phyloP scores from a whole-genome alignment of 371 early-diverging fungal species.

The Mucor saturninus region DNA sequence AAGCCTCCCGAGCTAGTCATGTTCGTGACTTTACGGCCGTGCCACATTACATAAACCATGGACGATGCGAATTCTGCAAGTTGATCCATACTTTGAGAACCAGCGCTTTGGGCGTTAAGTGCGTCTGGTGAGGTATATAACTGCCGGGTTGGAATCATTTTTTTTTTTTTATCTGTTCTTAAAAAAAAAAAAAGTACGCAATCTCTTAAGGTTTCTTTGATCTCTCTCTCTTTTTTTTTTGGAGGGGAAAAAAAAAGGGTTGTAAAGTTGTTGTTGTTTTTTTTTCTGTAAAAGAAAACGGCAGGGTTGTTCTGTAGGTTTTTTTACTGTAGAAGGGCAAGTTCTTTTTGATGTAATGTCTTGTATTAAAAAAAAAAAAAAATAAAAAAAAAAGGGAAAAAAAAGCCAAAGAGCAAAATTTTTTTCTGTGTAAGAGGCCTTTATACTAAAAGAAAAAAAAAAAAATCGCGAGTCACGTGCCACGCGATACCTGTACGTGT shows the following conservation, averaged over 20 bases:
- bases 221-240: too few species aligned
- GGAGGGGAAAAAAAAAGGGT: not conserved
- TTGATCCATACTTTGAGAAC: constrained; percentile 28
- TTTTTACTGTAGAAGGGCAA: too few species aligned
- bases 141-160: constrained; percentile 16
- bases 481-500: too few species aligned
- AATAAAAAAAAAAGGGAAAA: constrained; percentile 1
- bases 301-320: too few species aligned
- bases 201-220: too few species aligned
- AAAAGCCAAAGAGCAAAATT: not conserved
- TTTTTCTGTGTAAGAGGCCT: too few species aligned
- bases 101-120: constrained; percentile 5
- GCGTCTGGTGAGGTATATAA: constrained; percentile 10
- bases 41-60: constrained; percentile 71
- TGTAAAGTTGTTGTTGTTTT: too few species aligned
- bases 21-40: constrained; percentile 16
- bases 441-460: too few species aligned
- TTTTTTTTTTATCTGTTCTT: too few species aligned
- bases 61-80: constrained; percentile 66
- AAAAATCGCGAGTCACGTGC: too few species aligned
- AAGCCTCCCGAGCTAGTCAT: constrained; percentile 38
- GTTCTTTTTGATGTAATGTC: not conserved
- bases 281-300: too few species aligned
- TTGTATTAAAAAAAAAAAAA: not conserved
- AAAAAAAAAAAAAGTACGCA: too few species aligned